These are phyloP conservation scores for Phytophthora sojae DNA, from an alignment of 352 stramenopile species.

Conservation along the genomic window DNA sequence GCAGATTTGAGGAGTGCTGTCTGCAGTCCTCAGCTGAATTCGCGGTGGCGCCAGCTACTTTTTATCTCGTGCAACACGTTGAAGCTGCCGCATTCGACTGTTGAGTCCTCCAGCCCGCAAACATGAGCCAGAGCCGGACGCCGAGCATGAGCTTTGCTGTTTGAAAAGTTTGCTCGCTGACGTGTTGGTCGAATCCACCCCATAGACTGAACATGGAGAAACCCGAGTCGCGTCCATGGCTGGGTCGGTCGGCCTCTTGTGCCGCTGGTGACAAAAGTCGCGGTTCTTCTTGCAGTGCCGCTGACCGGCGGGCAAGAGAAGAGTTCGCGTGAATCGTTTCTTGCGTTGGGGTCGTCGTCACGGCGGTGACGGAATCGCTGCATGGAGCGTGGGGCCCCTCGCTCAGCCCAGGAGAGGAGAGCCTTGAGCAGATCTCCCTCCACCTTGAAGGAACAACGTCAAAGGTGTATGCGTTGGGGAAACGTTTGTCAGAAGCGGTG, in stretches of 20 bases:
- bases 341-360: neutral
- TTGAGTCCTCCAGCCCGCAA: slow-evolving; percentile 19
- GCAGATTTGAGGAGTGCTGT: neutral
- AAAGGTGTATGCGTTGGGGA: no score
- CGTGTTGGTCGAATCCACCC: slow-evolving; percentile 21
- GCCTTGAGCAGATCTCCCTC: neutral
- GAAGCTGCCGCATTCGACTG: slow-evolving; percentile 21
- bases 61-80: slow-evolving; percentile 12
- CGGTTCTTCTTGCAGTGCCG: slow-evolving; percentile 1
- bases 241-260: slow-evolving; percentile 5
- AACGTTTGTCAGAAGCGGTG: no score
- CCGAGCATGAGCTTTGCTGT: slow-evolving; percentile 18
- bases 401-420: slow-evolving; percentile 4
- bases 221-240: slow-evolving; percentile 3
- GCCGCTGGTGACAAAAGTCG: slow-evolving; percentile 1
- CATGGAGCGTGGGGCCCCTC: neutral
- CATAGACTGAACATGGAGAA: slow-evolving; percentile 31
- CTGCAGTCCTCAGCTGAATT: neutral
- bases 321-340: slow-evolving; percentile 11
- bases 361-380: neutral
- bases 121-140: slow-evolving; percentile 12
- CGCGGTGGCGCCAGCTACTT: slow-evolving; percentile 4
- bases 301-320: slow-evolving; percentile 13
- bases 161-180: slow-evolving; percentile 16
- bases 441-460: no score